Evolutionary conservation across 2,329 filamentous ascomycete genomes (phyloP).

Genomic region (Aspergillus awamori): DNA sequence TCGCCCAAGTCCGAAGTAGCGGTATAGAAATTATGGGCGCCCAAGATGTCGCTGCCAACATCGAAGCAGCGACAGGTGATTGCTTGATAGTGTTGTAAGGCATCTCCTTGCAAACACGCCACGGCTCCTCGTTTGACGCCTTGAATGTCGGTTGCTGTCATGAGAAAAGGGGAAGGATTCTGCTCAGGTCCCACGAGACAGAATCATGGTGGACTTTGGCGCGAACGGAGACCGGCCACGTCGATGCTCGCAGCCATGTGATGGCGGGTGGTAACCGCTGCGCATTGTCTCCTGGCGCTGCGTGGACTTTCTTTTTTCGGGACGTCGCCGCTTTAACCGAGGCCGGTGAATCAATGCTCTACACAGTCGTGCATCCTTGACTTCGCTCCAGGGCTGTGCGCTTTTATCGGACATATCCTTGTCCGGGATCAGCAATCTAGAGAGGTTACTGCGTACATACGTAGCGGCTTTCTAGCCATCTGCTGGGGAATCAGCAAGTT

Average conservation of each 20-base stretch:
- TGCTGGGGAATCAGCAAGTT: too few relatives aligned
- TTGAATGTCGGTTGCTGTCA: slow-evolving; percentile 14
- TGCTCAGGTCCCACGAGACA: slow-evolving; percentile 16
- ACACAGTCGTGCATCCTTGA: neutral
- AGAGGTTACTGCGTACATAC: neutral
- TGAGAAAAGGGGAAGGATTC: slow-evolving; percentile 16
- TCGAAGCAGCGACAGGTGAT: neutral
- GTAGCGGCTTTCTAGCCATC: too few relatives aligned
- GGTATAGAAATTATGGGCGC: slow-evolving; percentile 18
- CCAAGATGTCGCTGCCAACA: neutral
- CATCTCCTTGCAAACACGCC: slow-evolving; percentile 3
- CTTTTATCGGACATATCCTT: neutral
- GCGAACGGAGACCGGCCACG: slow-evolving; percentile 25
- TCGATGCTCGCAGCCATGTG: slow-evolving; percentile 23
- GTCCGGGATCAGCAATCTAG: neutral
- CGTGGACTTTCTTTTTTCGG: slow-evolving; percentile 1
- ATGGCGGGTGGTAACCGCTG: slow-evolving; percentile 8
- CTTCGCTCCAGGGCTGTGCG: neutral
- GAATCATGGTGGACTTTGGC: slow-evolving; percentile 10
- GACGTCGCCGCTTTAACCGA: neutral
- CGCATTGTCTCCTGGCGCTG: neutral
- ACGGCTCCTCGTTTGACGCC: slow-evolving; percentile 11
- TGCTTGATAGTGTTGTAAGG: neutral
- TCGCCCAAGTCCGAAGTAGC: slow-evolving; percentile 22
- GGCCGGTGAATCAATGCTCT: neutral